These are phyloP conservation scores for Diaporthe sp. DNA, from an alignment of 2,329 filamentous ascomycete species.

Conservation along the genomic window DNA sequence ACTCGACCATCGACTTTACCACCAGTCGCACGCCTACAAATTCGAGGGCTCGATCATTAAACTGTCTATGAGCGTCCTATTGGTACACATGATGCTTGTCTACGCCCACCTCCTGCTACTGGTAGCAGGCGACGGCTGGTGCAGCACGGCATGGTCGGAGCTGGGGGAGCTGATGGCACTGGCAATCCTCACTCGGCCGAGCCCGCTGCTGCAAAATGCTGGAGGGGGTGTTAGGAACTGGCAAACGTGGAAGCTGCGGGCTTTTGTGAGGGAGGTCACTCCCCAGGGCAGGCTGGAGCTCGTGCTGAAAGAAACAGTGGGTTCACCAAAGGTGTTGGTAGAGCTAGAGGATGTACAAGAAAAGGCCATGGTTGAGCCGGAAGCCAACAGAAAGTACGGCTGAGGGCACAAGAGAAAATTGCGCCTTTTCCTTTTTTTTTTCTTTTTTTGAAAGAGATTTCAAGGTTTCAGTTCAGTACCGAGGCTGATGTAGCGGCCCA, in stretches of 20 bases:
- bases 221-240: background rate
- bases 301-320: background rate
- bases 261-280: background rate
- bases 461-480: too few relatives aligned
- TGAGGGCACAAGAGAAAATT: background rate
- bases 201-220: background rate
- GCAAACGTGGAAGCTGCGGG: background rate
- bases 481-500: too few relatives aligned
- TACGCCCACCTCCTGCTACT: background rate
- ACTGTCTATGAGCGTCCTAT: background rate
- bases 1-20: background rate
- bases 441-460: too few relatives aligned
- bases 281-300: background rate
- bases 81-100: constrained; percentile 8
- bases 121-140: background rate
- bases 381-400: background rate
- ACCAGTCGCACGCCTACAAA: background rate
- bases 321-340: background rate
- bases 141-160: constrained; percentile 7
- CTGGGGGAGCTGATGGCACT: background rate
- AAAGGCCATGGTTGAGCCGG: background rate
- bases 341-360: background rate
- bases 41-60: background rate
- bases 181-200: background rate
- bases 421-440: too few relatives aligned